Evolutionary conservation across 2,329 filamentous ascomycete genomes (phyloP), one percentile per base, ranked within the genome.

Genomic region (Monascus ruber): DNA sequence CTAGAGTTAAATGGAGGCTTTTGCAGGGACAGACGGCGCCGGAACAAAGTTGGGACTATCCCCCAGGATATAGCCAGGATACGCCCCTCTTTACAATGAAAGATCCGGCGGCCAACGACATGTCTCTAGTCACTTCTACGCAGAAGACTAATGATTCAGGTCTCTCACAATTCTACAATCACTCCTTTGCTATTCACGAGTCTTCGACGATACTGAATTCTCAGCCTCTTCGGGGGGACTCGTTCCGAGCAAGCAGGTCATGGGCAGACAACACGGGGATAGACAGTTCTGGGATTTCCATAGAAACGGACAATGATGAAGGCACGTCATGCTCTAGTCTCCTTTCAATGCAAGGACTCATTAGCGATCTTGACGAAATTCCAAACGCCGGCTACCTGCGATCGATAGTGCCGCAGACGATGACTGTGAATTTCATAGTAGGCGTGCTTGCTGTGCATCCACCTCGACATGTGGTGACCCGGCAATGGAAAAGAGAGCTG

Each of bases 361-460:
- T 87, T 32, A 79, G 68, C 26, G 70, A 85, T 51, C 67, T 95
- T 9, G 72, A 73, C 38, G 75, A 81, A 43, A 68, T 95, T 6
- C 88, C 88, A 0, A 72, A 70, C 17, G 80, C 84, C 0, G 54
- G 58, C 2, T 76, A 83, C 50, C 69, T 94, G 5, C 56, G 70
- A 6, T 73, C 73, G 0, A 81, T 93, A 35, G 68, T 73, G 26
- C 88, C 87, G 0, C 83, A 87, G 54, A 94, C 85, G 0, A 77
- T 88, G 55, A 87, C 85, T 0, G 75, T 88, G 25, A 86, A 87
- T 56, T 59, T 94, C 5, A 73, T 95, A n/a, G 84, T 79, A 7
- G 85, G 81, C 3, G 69, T 95, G 35, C 80, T 94, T 44, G 78
- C 81, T 8, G 72, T 86, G 36, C 72, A 81, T 1, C 71, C 78